Evolutionary conservation across 2,329 filamentous ascomycete species (phyloP).

Genomic region (Alternaria sp.): DNA sequence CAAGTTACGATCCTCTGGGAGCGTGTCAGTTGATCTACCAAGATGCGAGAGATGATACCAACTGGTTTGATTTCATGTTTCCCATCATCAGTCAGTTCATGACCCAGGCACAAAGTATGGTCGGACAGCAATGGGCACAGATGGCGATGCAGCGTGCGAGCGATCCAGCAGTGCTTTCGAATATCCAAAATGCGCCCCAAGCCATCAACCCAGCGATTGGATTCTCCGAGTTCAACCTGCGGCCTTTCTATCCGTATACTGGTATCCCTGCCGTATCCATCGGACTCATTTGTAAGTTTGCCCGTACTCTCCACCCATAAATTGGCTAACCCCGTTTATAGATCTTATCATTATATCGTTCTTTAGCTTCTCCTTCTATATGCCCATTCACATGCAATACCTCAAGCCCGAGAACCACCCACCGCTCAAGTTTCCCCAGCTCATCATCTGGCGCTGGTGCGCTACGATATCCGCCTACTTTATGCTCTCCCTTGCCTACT

Average conservation of each 20-base stretch:
- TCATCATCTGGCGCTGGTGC: conserved; percentile 66
- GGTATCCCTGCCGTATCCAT: conserved; percentile 68
- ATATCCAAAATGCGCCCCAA: conserved; percentile 61
- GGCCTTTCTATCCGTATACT: conserved; percentile 66
- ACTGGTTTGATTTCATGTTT: conserved; percentile 62
- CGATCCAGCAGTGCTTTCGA: conserved; percentile 50
- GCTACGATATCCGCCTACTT: conserved; percentile 68
- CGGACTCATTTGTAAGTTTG: conserved; percentile 63
- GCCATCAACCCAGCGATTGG: conserved; percentile 65
- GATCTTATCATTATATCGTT: conserved; percentile 73
- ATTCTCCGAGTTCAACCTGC: conserved; percentile 65
- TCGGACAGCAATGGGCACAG: conserved; percentile 59
- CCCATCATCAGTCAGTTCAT: conserved; percentile 61
- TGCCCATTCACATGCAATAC: conserved; percentile 70
- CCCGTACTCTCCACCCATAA: background rate
- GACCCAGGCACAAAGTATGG: conserved; percentile 56
- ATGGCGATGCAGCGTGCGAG: conserved; percentile 55
- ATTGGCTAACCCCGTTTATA: conserved; percentile 1
- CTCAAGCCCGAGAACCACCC: conserved; percentile 64
- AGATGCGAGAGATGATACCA: conserved; percentile 65
- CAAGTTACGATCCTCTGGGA: conserved; percentile 67
- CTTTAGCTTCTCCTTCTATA: conserved; percentile 71
- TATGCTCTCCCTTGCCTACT: conserved; percentile 70
- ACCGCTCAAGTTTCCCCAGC: conserved; percentile 66
- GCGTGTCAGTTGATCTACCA: conserved; percentile 66